A percentile compares a stretch with the other conserved stretches of the same genome.
Evolutionary conservation across 148 eudicot species (phyloP).

Genomic region (Vaccinium vitisidaea): DNA sequence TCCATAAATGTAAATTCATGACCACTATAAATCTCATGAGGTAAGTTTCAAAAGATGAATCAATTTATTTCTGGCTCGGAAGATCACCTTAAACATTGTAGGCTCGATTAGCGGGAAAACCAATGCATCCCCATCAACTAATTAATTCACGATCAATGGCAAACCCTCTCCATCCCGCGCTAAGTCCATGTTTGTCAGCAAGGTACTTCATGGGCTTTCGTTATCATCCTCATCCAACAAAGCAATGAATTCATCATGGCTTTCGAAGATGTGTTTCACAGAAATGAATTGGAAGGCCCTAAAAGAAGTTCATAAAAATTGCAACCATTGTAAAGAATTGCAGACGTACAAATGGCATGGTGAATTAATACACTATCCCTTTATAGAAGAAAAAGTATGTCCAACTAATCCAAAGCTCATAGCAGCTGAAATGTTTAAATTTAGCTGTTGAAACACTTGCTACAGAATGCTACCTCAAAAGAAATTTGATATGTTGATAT

Average conservation of each 20-base stretch:
- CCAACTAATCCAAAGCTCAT: not conserved
- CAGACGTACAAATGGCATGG: not conserved
- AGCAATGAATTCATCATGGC: slow-evolving; percentile 39
- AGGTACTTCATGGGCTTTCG: slow-evolving; percentile 50
- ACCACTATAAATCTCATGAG: not conserved
- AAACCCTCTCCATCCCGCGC: slow-evolving; percentile 88
- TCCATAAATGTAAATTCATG: not conserved
- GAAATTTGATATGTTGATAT: not conserved
- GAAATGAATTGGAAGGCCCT: slow-evolving; percentile 67
- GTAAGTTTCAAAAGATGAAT: not conserved
- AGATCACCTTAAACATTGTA: slow-evolving; percentile 51
- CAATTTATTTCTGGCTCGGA: not conserved
- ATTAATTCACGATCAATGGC: slow-evolving; percentile 59
- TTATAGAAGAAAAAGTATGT: not conserved
- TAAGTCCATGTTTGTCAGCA: slow-evolving; percentile 60
- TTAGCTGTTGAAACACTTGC: not conserved
- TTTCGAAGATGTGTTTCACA: slow-evolving; percentile 56
- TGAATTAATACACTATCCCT: not conserved
- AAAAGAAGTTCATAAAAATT: not conserved
- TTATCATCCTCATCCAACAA: slow-evolving; percentile 55
- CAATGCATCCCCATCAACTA: slow-evolving; percentile 71
- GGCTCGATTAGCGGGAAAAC: slow-evolving; percentile 59
- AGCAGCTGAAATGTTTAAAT: not conserved
- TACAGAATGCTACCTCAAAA: not conserved
- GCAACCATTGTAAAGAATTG: not conserved